These are phyloP conservation scores for Lactifluus pinguis DNA, from an alignment of 768 basidiomycete species.

Conservation along the genomic window DNA sequence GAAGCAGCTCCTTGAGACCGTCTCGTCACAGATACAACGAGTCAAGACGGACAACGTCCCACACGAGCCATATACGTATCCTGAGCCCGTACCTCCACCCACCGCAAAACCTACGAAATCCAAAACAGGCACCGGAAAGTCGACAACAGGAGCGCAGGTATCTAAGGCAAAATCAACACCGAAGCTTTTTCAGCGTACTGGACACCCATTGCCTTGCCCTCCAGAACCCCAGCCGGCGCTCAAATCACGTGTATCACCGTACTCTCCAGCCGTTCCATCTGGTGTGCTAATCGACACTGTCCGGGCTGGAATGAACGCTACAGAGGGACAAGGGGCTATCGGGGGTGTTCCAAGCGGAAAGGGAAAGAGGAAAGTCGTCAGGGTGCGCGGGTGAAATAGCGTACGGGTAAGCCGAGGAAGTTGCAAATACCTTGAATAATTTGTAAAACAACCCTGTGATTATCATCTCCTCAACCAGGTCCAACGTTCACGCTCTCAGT, in stretches of 20 bases:
- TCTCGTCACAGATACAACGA: slow-evolving; percentile 64
- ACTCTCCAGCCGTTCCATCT: slow-evolving; percentile 17
- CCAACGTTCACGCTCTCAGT: background rate
- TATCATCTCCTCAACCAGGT: background rate
- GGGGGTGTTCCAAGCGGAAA: slow-evolving; percentile 15
- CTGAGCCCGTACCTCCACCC: slow-evolving; percentile 21
- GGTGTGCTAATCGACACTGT: slow-evolving; percentile 18
- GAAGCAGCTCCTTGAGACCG: slow-evolving; percentile 68
- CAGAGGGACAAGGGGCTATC: slow-evolving; percentile 8
- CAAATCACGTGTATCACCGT: slow-evolving; percentile 38
- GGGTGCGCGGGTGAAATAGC: slow-evolving; percentile 12
- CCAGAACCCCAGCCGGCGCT: slow-evolving; percentile 71
- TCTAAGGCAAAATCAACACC: slow-evolving; percentile 22
- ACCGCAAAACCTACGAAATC: slow-evolving; percentile 25
- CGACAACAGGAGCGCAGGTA: slow-evolving; percentile 20
- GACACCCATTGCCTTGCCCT: slow-evolving; percentile 51
- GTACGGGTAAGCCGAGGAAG: background rate
- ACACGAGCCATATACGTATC: slow-evolving; percentile 47
- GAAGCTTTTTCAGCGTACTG: slow-evolving; percentile 19
- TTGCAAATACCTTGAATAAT: slow-evolving; percentile 5
- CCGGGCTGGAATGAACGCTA: slow-evolving; percentile 19
- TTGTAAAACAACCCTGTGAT: slow-evolving; percentile 1
- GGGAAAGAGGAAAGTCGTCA: slow-evolving; percentile 19
- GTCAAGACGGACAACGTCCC: slow-evolving; percentile 65
- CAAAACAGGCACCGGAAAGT: slow-evolving; percentile 17